Conservation (phyloP, 352 stramenopile species). For the Pythium chondricola region DNA sequence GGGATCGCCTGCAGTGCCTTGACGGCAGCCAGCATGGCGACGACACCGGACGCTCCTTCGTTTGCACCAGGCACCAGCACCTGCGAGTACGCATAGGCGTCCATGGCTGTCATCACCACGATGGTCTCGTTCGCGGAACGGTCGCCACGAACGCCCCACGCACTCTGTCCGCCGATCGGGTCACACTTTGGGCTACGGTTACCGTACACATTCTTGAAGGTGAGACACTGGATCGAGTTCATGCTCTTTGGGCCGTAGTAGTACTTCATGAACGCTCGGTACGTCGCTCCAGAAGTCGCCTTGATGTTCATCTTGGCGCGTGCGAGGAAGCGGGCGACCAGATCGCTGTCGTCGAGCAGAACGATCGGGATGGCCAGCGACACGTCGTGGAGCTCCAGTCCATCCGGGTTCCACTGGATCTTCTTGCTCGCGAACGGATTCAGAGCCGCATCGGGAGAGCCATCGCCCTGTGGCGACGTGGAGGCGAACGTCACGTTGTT, state of each 20-base stretch:
- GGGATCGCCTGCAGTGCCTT: constrained; percentile 62
- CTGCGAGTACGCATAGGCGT: constrained; percentile 64
- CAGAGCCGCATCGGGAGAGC: constrained; percentile 49
- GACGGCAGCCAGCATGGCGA: constrained; percentile 65
- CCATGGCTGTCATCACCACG: constrained; percentile 75
- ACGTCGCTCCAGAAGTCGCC: constrained; percentile 34
- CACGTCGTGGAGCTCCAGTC: constrained; percentile 35
- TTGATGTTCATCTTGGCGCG: constrained; percentile 59
- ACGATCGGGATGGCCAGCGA: constrained; percentile 62
- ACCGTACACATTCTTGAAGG: constrained; percentile 71
- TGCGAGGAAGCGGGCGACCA: constrained; percentile 35
- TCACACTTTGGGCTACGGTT: constrained; percentile 60
- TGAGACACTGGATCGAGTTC: constrained; percentile 66
- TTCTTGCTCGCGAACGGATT: constrained; percentile 61
- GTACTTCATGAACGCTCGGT: constrained; percentile 78
- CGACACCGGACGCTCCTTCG: constrained; percentile 60
- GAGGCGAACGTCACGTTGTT: constrained; percentile 49
- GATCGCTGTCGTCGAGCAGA: constrained; percentile 37
- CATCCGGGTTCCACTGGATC: constrained; percentile 59
- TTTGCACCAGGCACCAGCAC: constrained; percentile 68
- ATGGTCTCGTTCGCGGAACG: constrained; percentile 42
- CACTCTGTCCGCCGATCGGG: constrained; percentile 73
- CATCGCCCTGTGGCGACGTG: constrained; percentile 48
- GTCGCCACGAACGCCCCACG: constrained; percentile 59
- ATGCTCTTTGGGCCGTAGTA: constrained; percentile 75